Evolutionary conservation across 2,329 filamentous ascomycete species (phyloP).

Genomic region (Cytospora chrysosperma): DNA sequence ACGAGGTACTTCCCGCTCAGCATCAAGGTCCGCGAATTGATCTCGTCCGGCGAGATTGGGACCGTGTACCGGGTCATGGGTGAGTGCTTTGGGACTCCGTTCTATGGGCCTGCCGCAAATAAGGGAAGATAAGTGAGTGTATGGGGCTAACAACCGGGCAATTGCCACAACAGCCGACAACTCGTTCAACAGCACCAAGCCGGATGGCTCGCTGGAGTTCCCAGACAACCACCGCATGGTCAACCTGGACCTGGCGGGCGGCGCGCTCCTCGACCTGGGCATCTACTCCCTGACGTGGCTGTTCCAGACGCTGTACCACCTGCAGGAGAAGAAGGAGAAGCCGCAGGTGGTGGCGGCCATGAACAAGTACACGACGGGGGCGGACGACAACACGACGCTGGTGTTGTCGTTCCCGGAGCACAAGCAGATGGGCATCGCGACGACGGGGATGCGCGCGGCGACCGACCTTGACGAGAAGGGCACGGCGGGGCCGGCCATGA

Average conservation of each 20-base stretch:
- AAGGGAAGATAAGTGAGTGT: neutral
- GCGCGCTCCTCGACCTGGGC: slow-evolving; percentile 78
- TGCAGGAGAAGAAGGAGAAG: slow-evolving; percentile 64
- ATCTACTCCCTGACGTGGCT: slow-evolving; percentile 90
- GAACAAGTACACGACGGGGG: slow-evolving; percentile 70
- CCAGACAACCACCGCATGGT: slow-evolving; percentile 71
- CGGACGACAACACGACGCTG: slow-evolving; percentile 76
- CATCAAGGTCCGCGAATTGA: slow-evolving; percentile 68
- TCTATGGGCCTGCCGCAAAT: too few species aligned
- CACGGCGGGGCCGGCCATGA: slow-evolving; percentile 64
- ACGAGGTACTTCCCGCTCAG: slow-evolving; percentile 85
- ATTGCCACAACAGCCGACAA: slow-evolving; percentile 49
- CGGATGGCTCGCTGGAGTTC: slow-evolving; percentile 57
- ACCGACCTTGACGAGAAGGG: slow-evolving; percentile 61
- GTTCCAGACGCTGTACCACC: slow-evolving; percentile 84
- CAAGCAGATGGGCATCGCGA: slow-evolving; percentile 70
- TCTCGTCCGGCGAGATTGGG: slow-evolving; percentile 54
- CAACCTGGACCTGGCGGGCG: slow-evolving; percentile 79
- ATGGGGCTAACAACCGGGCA: neutral
- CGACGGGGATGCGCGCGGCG: slow-evolving; percentile 61
- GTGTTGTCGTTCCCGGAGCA: slow-evolving; percentile 71
- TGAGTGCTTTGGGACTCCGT: slow-evolving; percentile 35
- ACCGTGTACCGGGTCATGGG: slow-evolving; percentile 59
- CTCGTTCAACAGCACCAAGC: slow-evolving; percentile 58
- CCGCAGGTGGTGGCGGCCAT: slow-evolving; percentile 69